Percentiles rank a stretch among this genome's conserved stretches.
phyloP scores from a whole-genome alignment of 2,329 filamentous ascomycete species.

The Neurospora crassa region DNA sequence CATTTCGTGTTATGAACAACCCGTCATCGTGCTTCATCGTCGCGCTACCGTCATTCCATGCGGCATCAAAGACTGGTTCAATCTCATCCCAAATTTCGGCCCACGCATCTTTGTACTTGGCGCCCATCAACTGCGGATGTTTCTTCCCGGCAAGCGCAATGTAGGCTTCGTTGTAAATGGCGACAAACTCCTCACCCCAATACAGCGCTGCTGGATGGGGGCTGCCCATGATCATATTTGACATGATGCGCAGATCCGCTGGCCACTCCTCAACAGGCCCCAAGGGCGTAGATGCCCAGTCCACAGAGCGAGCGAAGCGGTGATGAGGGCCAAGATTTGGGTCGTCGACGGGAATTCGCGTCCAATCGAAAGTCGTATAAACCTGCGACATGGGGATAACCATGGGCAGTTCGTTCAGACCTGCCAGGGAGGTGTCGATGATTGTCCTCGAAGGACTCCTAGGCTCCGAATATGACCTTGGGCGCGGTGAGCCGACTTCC shows the following conservation, averaged over 20 bases:
- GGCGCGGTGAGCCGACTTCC: background rate
- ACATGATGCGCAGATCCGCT: conserved; percentile 64
- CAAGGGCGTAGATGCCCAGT: conserved; percentile 65
- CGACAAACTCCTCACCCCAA: conserved; percentile 63
- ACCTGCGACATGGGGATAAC: conserved; percentile 22
- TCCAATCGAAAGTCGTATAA: conserved; percentile 69
- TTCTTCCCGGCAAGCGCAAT: conserved; percentile 64
- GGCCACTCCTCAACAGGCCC: conserved; percentile 70
- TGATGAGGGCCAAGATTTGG: conserved; percentile 58
- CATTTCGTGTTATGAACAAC: conserved; percentile 60
- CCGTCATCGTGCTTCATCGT: conserved; percentile 80
- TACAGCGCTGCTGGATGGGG: conserved; percentile 70
- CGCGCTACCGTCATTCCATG: conserved; percentile 61
- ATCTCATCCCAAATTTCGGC: conserved; percentile 66
- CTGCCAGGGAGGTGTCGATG: conserved; percentile 13
- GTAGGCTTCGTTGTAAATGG: conserved; percentile 66
- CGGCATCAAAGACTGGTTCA: conserved; percentile 56
- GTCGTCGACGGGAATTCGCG: conserved; percentile 53
- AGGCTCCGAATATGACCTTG: conserved; percentile 17
- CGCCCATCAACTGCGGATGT: conserved; percentile 67
- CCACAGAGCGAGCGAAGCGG: conserved; percentile 58
- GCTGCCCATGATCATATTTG: conserved; percentile 72
- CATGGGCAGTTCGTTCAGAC: conserved; percentile 19
- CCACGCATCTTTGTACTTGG: conserved; percentile 60
- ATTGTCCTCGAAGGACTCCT: conserved; percentile 14